Percentiles rank a stretch among this genome's conserved stretches.
These are phyloP conservation scores for Bipolaris sorokiniana DNA, from an alignment of 2,329 filamentous ascomycete species.

Conservation along the genomic window DNA sequence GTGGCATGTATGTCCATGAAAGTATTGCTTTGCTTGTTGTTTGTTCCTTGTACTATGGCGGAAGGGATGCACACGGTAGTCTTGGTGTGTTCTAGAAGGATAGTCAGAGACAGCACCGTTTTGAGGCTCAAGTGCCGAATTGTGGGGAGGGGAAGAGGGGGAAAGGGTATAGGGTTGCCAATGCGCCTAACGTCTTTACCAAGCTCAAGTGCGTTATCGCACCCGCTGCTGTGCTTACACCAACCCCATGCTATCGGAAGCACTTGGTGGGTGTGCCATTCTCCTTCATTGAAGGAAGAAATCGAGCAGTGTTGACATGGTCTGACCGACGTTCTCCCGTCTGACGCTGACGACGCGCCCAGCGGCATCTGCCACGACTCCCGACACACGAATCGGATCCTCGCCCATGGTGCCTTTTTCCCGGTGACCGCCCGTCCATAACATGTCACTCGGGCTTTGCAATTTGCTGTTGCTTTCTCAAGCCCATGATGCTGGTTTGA, in stretches of 20 bases:
- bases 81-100: too few species aligned
- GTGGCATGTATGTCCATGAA: too few species aligned
- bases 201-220: not conserved
- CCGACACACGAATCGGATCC: not conserved
- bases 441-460: not conserved
- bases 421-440: not conserved
- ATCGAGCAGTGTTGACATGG: not conserved
- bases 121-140: slow-evolving; percentile 1
- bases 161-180: not conserved
- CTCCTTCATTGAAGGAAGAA: not conserved
- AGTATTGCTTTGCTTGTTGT: too few species aligned
- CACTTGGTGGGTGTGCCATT: not conserved
- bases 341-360: slow-evolving; percentile 6
- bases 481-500: not conserved
- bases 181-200: not conserved
- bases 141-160: not conserved
- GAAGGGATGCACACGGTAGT: too few species aligned
- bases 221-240: not conserved
- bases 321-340: slow-evolving; percentile 2
- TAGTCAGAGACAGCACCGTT: too few species aligned
- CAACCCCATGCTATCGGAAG: not conserved
- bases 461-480: not conserved
- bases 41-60: too few species aligned
- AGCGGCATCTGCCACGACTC: not conserved
- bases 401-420: not conserved